Conservation (phyloP, 129 eudicot species). For the Flaveria sonorensis region DNA sequence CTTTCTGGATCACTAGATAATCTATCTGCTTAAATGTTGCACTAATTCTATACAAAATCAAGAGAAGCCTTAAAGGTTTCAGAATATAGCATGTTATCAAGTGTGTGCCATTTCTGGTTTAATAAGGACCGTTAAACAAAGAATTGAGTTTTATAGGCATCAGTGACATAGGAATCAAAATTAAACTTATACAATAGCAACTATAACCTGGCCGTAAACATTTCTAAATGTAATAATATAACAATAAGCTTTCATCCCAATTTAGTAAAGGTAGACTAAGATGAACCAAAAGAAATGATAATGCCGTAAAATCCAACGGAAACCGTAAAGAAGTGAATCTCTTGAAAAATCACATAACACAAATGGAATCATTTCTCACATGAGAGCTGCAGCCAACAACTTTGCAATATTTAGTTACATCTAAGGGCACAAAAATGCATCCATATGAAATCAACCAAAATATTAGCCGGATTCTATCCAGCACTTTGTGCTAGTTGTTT, state of each 20-base stretch:
- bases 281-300: background rate
- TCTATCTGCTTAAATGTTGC: background rate
- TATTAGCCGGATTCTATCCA: background rate
- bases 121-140: too few relatives aligned
- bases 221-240: background rate
- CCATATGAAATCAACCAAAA: slow-evolving; percentile 21
- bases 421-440: background rate
- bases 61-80: background rate
- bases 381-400: background rate
- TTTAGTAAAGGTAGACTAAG: background rate
- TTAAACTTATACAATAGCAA: slow-evolving; percentile 2
- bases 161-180: background rate
- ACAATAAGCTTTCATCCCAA: background rate
- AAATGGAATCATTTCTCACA: too few relatives aligned
- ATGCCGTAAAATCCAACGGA: background rate
- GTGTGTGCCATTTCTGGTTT: too few relatives aligned
- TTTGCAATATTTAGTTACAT: background rate
- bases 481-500: slow-evolving; percentile 4
- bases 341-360: too few relatives aligned
- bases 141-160: background rate
- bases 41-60: background rate
- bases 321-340: too few relatives aligned
- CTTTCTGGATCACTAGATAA: too few relatives aligned
- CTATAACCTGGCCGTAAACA: background rate
- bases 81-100: background rate